Conservation (phyloP, 176 grass and related monocot genomes). For the Lolium multiflorum region DNA sequence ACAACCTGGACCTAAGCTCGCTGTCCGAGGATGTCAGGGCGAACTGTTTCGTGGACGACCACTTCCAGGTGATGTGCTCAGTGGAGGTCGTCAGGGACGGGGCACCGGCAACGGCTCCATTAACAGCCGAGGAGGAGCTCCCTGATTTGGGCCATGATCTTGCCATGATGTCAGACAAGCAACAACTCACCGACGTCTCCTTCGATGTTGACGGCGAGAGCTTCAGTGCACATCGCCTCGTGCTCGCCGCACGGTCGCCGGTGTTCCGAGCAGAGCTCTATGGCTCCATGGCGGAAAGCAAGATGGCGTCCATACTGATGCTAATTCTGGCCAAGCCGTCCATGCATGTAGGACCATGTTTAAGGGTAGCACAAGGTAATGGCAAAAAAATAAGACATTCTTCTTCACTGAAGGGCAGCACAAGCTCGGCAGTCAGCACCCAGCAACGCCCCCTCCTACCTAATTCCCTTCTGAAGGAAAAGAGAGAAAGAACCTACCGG, state of each 20-base stretch:
- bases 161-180: not conserved
- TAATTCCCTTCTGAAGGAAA: too few relatives aligned
- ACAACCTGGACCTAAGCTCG: not conserved
- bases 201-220: not conserved
- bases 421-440: too few relatives aligned
- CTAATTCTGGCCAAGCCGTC: too few relatives aligned
- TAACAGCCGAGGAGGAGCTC: not conserved
- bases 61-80: not conserved
- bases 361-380: too few relatives aligned
- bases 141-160: not conserved
- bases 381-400: too few relatives aligned
- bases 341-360: too few relatives aligned
- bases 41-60: not conserved
- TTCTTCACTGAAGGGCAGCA: too few relatives aligned
- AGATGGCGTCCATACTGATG: slow-evolving; percentile 6
- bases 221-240: not conserved
- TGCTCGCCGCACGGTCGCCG: not conserved
- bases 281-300: not conserved
- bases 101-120: not conserved
- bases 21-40: not conserved
- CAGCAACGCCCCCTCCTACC: too few relatives aligned
- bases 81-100: not conserved
- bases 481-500: too few relatives aligned
- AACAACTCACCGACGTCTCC: not conserved
- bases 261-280: not conserved